These are phyloP conservation scores for Isabelozyma rhagii DNA, from an alignment of 805 yeast species.

Conservation along the genomic window DNA sequence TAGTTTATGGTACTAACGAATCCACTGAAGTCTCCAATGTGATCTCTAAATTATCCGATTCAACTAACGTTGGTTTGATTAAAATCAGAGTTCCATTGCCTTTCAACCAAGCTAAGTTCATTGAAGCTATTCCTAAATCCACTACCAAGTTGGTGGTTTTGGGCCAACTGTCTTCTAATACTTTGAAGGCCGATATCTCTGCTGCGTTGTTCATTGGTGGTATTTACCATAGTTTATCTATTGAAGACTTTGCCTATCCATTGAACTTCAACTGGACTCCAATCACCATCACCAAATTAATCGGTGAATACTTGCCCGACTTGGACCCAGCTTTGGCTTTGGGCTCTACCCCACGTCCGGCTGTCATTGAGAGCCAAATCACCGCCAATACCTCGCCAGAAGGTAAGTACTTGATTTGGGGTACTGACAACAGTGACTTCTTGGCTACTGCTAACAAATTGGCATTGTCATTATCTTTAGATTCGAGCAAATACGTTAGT, in stretches of 20 bases:
- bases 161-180: slow-evolving; percentile 50
- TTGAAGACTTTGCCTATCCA: slow-evolving; percentile 53
- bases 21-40: slow-evolving; percentile 50
- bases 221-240: slow-evolving; percentile 30
- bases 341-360: slow-evolving; percentile 10
- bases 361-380: slow-evolving; percentile 17
- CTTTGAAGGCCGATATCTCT: slow-evolving; percentile 67
- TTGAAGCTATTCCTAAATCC: slow-evolving; percentile 53
- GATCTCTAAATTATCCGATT: slow-evolving; percentile 31
- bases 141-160: slow-evolving; percentile 64
- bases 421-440: slow-evolving; percentile 59
- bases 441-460: slow-evolving; percentile 58
- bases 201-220: slow-evolving; percentile 63
- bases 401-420: slow-evolving; percentile 58
- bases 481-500: slow-evolving; percentile 47
- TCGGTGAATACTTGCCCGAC: slow-evolving; percentile 37
- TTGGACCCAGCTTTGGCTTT: slow-evolving; percentile 27
- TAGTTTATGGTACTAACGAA: slow-evolving; percentile 74
- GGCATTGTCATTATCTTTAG: slow-evolving; percentile 68
- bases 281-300: slow-evolving; percentile 47
- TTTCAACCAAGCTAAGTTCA: slow-evolving; percentile 62
- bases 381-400: slow-evolving; percentile 42
- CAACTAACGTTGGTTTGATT: slow-evolving; percentile 57
- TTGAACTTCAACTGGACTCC: slow-evolving; percentile 57
- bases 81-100: slow-evolving; percentile 79